phyloP scores from a whole-genome alignment of 1,284 basidiomycete species.

The Neolentinus lepideus region DNA sequence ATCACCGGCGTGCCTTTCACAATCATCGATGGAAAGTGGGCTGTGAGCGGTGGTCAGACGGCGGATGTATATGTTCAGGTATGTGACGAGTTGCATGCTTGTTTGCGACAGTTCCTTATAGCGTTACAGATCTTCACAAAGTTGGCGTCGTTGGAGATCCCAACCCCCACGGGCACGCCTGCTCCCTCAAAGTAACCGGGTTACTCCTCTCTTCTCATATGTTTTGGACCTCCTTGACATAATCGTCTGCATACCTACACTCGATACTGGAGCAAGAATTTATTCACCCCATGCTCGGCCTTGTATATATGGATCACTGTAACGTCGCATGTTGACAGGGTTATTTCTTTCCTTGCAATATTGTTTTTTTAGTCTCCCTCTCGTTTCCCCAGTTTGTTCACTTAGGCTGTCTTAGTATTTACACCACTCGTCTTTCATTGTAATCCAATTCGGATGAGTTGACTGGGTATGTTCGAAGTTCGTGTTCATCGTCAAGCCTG shows the following conservation, averaged over 20 bases:
- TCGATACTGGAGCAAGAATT: not conserved
- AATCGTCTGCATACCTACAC: not conserved
- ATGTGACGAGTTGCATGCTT: not conserved
- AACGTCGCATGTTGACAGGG: not conserved
- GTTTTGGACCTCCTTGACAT: not conserved
- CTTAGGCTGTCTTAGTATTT: not conserved
- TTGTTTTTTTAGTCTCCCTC: not conserved
- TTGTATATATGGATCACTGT: constrained; percentile 2
- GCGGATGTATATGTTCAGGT: constrained; percentile 22
- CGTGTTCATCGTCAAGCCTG: not conserved
- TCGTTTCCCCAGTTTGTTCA: not conserved
- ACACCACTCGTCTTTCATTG: not conserved
- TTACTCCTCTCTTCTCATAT: not conserved
- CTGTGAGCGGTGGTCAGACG: constrained; percentile 21
- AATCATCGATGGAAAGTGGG: constrained; percentile 25
- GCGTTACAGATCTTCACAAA: not conserved
- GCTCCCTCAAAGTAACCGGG: not conserved
- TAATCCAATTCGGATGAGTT: not conserved
- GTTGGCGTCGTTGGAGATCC: not conserved
- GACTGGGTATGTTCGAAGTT: not conserved
- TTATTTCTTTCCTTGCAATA: not conserved
- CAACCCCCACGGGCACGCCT: not conserved
- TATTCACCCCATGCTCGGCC: not conserved
- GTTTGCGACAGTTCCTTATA: not conserved
- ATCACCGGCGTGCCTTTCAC: constrained; percentile 31